Percentiles rank a stretch among this genome's conserved stretches.
phyloP scores from a whole-genome alignment of 495 filamentous ascomycete species.

The Talaromyces borbonicus region DNA sequence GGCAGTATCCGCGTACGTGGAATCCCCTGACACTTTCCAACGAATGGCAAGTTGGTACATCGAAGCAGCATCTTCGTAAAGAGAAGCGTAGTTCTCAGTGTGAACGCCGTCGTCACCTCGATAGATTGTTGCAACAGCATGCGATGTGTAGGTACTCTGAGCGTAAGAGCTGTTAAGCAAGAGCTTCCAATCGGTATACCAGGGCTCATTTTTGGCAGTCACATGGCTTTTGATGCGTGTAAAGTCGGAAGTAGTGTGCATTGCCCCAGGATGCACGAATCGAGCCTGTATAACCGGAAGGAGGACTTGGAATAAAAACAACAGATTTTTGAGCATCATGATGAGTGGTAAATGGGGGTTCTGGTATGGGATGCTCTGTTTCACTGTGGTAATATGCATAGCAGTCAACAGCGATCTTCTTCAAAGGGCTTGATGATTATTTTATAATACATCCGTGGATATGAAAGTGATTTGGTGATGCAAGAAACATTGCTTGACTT shows the following conservation, averaged over 20 bases:
- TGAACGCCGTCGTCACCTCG: conserved; percentile 19
- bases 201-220: conserved; percentile 18
- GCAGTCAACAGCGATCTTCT: neutral
- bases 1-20: conserved; percentile 23
- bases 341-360: neutral
- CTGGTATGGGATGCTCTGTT: neutral
- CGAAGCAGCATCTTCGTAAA: conserved; percentile 31
- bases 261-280: conserved; percentile 26
- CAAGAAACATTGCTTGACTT: too few relatives aligned
- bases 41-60: conserved; percentile 28
- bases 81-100: conserved; percentile 25
- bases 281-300: conserved; percentile 4
- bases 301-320: neutral
- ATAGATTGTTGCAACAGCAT: conserved; percentile 18
- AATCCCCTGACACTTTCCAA: conserved; percentile 28
- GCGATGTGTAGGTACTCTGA: conserved; percentile 15
- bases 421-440: too few relatives aligned
- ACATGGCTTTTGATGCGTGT: conserved; percentile 23
- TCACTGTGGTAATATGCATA: neutral
- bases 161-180: conserved; percentile 18
- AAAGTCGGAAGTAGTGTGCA: conserved; percentile 30
- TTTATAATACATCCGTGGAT: too few relatives aligned
- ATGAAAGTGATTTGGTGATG: too few relatives aligned
- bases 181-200: conserved; percentile 26
- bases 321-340: neutral